phyloP scores from a whole-genome alignment of 768 basidiomycete genomes.

The Mycena amicta region DNA sequence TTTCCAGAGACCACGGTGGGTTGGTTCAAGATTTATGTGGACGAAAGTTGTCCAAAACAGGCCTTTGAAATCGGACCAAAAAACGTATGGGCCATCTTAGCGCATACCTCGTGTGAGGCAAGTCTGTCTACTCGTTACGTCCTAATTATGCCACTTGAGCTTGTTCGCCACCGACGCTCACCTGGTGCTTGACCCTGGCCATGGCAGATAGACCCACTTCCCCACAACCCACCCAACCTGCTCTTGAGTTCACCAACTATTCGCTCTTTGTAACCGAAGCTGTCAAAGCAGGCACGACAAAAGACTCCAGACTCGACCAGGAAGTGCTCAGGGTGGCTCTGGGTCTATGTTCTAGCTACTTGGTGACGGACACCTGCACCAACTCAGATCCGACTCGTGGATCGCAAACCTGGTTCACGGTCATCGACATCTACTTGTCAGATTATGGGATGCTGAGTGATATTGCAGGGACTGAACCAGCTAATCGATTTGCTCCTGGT shows the following conservation, averaged over 20 bases:
- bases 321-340: not conserved
- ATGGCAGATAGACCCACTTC: not conserved
- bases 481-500: constrained; percentile 74
- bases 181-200: constrained; percentile 7
- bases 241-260: constrained; percentile 8
- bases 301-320: constrained; percentile 7
- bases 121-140: too few relatives aligned
- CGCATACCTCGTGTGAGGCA: too few relatives aligned
- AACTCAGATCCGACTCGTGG: constrained; percentile 52
- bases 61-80: too few relatives aligned
- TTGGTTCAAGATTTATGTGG: too few relatives aligned
- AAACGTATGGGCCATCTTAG: too few relatives aligned
- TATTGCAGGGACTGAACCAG: constrained; percentile 49
- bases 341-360: constrained; percentile 48
- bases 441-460: too few relatives aligned
- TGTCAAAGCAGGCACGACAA: constrained; percentile 8
- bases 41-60: too few relatives aligned
- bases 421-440: too few relatives aligned
- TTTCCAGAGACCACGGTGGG: not conserved
- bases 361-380: constrained; percentile 72
- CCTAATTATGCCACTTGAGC: not conserved
- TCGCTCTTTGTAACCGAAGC: constrained; percentile 16
- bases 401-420: constrained; percentile 62
- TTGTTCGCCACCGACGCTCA: constrained; percentile 5
- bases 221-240: not conserved